Base-by-base conservation (phyloP, 768 basidiomycete species). In the Suillus subluteus region DNA sequence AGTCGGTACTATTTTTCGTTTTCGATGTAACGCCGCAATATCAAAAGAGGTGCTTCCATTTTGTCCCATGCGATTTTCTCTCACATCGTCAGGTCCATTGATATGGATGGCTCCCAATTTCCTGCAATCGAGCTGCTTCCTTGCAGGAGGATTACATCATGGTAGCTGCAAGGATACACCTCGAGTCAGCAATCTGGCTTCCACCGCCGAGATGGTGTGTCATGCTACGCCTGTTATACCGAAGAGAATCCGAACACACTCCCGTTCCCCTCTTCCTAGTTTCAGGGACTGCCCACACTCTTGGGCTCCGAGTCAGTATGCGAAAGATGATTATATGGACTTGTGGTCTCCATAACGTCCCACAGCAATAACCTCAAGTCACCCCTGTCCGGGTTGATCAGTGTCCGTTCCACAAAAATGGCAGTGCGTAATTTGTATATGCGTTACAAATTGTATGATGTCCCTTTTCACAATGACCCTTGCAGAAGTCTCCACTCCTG, bases 241-340 rank as follows among this genome's bases (percentile, higher is more conserved):
- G 37, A 9, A 37, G 37, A 37, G 9, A 37, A 37, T 4, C 7
- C 37, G 9, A 37, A 37, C 37, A 11, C 9, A 11, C 9, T 37
- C 37, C 4, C 32, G 32, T 32, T 32, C 32, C 37, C n/a, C 18
- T 21, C 18, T 32, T 32, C 26, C 26, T 38, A 6, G 37, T 38
- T 58, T 23, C 58, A 58, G 58, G 37, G 58, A 38, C 37, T 58
- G 13, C n/a, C 56, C 56, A 37, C 12, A 56, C 11, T 16, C 54
- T 21, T 35, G 55, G 55, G 55, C 18, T 37, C n/a, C n/a, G n/a
- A n/a, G n/a, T n/a, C 32, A 21, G 35, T n/a, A 8, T 37, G n/a
- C 32, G 30, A 21, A 35, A 56, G 55, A n/a, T 13, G 40, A 40
- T 40, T 15, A 40, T 40, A 37, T 8, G 37, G 37, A 37, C 37